phyloP scores from a whole-genome alignment of 2,329 filamentous ascomycete genomes.

The Colletotrichum orchidophilum region DNA sequence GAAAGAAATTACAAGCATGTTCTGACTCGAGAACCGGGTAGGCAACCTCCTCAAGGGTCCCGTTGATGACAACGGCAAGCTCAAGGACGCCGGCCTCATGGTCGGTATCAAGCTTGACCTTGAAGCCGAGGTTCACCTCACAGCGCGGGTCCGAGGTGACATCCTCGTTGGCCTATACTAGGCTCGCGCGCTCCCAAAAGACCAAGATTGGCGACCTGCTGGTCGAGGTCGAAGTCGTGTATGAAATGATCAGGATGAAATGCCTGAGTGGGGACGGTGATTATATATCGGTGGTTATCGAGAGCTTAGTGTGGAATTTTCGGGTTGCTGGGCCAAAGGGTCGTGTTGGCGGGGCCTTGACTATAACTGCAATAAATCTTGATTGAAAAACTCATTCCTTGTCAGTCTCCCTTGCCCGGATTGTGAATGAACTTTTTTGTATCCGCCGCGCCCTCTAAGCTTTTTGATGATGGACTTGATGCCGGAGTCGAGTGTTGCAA shows the following conservation, averaged over 20 bases:
- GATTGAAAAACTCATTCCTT: background rate
- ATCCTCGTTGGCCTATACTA: constrained; percentile 68
- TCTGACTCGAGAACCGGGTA: constrained; percentile 33
- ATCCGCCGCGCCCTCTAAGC: too few relatives aligned
- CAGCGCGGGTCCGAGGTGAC: constrained; percentile 67
- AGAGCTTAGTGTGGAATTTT: background rate
- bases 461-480: too few relatives aligned
- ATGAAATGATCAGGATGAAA: background rate
- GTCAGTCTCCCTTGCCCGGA: too few relatives aligned
- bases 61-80: constrained; percentile 64
- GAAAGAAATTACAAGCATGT: background rate
- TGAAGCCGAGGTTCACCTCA: constrained; percentile 71
- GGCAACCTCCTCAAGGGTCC: constrained; percentile 66
- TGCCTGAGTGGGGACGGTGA: background rate
- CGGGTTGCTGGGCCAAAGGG: background rate
- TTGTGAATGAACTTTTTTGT: too few relatives aligned
- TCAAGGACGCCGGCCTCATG: constrained; percentile 66
- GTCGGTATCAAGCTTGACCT: constrained; percentile 71
- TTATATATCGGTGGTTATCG: background rate
- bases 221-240: background rate
- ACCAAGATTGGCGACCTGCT: background rate
- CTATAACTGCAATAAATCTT: background rate
- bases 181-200: background rate
- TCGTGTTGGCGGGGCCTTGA: background rate
- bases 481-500: too few relatives aligned